phyloP scores from a whole-genome alignment of 176 grass and related monocot genomes.

The Hyparrhenia diplandra region DNA sequence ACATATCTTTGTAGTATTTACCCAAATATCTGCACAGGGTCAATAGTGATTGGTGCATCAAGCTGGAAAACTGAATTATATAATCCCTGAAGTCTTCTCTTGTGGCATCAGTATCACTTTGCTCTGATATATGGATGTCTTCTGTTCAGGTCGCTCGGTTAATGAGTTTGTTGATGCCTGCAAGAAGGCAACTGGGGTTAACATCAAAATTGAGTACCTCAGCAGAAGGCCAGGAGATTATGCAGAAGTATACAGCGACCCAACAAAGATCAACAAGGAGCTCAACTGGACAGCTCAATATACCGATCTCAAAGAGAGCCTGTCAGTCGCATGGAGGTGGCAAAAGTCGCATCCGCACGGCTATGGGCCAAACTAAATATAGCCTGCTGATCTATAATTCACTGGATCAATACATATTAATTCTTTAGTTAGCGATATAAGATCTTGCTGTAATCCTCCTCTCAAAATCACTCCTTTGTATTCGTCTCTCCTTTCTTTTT shows the following conservation, averaged over 20 bases:
- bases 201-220: slow-evolving; percentile 70
- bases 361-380: slow-evolving; percentile 41
- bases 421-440: slow-evolving; percentile 44
- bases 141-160: slow-evolving; percentile 61
- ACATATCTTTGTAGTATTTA: neutral
- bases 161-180: slow-evolving; percentile 83
- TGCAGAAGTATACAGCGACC: slow-evolving; percentile 78
- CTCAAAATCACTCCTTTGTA: neutral
- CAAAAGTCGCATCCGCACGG: slow-evolving; percentile 60
- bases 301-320: slow-evolving; percentile 59
- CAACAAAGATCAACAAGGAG: slow-evolving; percentile 65
- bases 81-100: neutral
- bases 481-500: too few species aligned
- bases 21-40: neutral
- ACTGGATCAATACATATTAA: slow-evolving; percentile 37
- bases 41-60: neutral
- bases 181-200: slow-evolving; percentile 67
- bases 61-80: slow-evolving; percentile 17
- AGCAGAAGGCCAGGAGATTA: slow-evolving; percentile 77
- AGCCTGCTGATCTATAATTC: slow-evolving; percentile 26
- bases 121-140: slow-evolving; percentile 15
- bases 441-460: slow-evolving; percentile 30
- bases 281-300: slow-evolving; percentile 74
- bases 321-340: slow-evolving; percentile 73
- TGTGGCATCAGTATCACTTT: neutral